Evolutionary conservation across 768 basidiomycete genomes (phyloP).

Genomic region (Kwoniella heveanensis): DNA sequence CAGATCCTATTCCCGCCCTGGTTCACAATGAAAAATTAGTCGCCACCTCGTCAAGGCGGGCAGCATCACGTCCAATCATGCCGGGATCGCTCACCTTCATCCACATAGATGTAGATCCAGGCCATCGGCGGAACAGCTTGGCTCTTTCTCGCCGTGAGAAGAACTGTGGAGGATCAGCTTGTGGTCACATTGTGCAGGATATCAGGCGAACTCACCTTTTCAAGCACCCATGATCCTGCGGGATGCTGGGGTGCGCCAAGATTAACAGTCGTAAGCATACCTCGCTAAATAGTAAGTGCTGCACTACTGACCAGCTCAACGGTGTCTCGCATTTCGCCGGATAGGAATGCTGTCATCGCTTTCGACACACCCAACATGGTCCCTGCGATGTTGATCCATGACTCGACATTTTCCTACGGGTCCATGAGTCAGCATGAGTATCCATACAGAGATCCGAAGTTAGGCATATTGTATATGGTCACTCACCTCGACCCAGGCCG

Average conservation of each 20-base stretch:
- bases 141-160: constrained; percentile 88
- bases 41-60: too few species aligned
- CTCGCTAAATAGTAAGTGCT: too few species aligned
- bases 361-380: constrained; percentile 75
- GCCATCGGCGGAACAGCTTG: constrained; percentile 90
- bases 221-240: constrained; percentile 57
- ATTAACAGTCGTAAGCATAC: constrained; percentile 66
- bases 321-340: constrained; percentile 94
- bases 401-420: constrained; percentile 72
- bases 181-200: neutral
- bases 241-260: constrained; percentile 37
- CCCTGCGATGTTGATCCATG: constrained; percentile 80
- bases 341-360: constrained; percentile 91
- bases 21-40: neutral
- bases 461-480: neutral
- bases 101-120: constrained; percentile 91
- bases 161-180: constrained; percentile 70
- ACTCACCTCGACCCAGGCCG: constrained; percentile 84
- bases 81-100: constrained; percentile 67
- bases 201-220: constrained; percentile 41
- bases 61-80: too few species aligned
- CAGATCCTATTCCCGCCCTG: constrained; percentile 67
- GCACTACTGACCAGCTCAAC: constrained; percentile 54
- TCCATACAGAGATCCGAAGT: too few species aligned
- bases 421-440: too few species aligned